phyloP scores from a whole-genome alignment of 2,329 filamentous ascomycete species.

The Botrytis tulipae region DNA sequence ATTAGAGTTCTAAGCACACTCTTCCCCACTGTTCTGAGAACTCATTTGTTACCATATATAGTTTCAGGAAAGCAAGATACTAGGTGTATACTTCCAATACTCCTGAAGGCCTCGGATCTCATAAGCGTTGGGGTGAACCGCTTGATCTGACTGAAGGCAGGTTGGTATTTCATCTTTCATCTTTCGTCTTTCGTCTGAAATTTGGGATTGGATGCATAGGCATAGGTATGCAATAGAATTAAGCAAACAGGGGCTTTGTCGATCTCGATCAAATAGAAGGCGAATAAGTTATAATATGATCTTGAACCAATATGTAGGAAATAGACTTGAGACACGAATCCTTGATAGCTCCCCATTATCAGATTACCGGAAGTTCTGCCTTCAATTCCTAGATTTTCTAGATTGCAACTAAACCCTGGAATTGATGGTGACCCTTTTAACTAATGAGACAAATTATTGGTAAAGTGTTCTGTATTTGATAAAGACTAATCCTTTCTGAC shows the following conservation, averaged over 20 bases:
- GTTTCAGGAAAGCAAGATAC: neutral
- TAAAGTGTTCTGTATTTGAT: neutral
- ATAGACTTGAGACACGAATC: slow-evolving; percentile 13
- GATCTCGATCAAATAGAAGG: slow-evolving; percentile 9
- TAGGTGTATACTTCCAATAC: neutral
- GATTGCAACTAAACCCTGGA: neutral
- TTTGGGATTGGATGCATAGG: neutral
- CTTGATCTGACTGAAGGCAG: neutral
- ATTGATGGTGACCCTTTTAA: neutral
- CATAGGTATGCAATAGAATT: neutral
- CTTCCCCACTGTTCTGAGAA: neutral
- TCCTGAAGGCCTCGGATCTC: neutral
- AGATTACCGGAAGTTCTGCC: slow-evolving; percentile 8
- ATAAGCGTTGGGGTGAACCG: neutral
- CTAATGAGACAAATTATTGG: slow-evolving; percentile 8
- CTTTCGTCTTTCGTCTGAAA: neutral
- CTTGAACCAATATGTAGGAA: slow-evolving; percentile 11
- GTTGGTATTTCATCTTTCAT: neutral
- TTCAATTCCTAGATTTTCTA: neutral
- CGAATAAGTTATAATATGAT: neutral
- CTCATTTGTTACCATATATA: neutral
- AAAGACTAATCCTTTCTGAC: neutral
- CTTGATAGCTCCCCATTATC: slow-evolving; percentile 9
- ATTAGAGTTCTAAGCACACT: neutral
- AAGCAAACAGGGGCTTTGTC: slow-evolving; percentile 10